Evolutionary conservation across 495 filamentous ascomycete species (phyloP).

Genomic region (Staphylotrichum longicolle): DNA sequence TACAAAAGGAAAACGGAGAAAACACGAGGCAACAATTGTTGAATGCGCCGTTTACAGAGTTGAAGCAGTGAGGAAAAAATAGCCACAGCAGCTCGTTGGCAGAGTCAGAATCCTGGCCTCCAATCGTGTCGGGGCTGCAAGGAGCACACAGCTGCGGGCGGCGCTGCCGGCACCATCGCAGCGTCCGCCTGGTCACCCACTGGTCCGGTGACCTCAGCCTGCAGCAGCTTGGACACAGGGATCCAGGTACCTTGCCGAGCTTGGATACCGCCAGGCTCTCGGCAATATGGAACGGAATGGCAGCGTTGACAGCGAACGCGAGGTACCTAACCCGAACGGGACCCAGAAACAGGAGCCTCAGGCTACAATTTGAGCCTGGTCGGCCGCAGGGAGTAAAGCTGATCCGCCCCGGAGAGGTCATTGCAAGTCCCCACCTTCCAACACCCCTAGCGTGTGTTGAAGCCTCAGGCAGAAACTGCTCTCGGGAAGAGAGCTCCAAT

Average conservation of each 20-base stretch:
- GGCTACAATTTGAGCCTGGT: background rate
- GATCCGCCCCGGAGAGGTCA: constrained; percentile 5
- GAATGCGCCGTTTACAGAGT: constrained; percentile 12
- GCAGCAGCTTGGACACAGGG: constrained; percentile 25
- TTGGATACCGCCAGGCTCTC: constrained; percentile 16
- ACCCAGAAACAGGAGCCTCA: background rate
- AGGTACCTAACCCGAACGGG: background rate
- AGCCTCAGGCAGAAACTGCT: constrained; percentile 21
- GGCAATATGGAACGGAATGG: constrained; percentile 23
- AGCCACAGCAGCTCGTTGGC: constrained; percentile 19
- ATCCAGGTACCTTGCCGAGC: constrained; percentile 22
- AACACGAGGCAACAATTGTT: constrained; percentile 10
- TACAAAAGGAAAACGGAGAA: constrained; percentile 8
- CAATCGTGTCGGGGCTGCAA: constrained; percentile 15
- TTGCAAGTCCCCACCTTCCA: too few species aligned
- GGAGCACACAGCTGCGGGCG: constrained; percentile 16
- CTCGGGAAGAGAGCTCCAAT: constrained; percentile 15
- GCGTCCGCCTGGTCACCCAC: constrained; percentile 12
- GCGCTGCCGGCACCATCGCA: constrained; percentile 19
- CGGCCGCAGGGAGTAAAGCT: background rate
- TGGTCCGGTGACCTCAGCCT: constrained; percentile 31
- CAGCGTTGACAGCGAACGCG: background rate
- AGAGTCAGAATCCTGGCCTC: constrained; percentile 17
- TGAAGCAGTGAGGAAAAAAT: constrained; percentile 20
- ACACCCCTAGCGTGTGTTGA: background rate